Evolutionary conservation across 75 land plant species (phyloP).

Genomic region (Chamaecyparis obtusa): DNA sequence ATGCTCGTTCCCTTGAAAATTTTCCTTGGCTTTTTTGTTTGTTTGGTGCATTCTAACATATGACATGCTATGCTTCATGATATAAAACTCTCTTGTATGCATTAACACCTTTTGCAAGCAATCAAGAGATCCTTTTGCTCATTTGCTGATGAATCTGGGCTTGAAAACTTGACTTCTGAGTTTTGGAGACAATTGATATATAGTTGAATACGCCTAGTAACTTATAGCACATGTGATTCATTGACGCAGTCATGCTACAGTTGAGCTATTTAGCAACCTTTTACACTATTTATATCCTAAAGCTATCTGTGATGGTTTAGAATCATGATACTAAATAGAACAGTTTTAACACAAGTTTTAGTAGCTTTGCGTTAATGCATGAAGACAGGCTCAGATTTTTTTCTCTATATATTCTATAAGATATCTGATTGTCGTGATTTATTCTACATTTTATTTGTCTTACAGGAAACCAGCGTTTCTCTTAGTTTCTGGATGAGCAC

Average conservation of each 20-base stretch:
- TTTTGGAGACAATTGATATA: not conserved
- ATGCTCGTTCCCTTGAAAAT: not conserved
- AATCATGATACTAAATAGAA: not conserved
- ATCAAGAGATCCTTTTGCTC: not conserved
- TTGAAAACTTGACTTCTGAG: not conserved
- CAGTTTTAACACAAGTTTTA: not conserved
- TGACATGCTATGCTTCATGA: not conserved
- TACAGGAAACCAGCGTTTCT: not conserved
- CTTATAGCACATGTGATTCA: not conserved
- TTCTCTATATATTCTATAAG: not conserved
- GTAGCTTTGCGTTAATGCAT: not conserved
- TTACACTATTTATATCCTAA: not conserved
- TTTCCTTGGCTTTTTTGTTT: too few relatives aligned
- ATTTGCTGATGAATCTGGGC: not conserved
- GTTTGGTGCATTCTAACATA: not conserved
- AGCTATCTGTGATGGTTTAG: not conserved
- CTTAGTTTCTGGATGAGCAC: too few relatives aligned
- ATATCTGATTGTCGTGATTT: not conserved
- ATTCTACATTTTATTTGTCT: not conserved
- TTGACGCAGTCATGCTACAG: not conserved
- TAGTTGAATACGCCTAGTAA: not conserved
- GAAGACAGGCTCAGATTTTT: not conserved
- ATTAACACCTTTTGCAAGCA: not conserved
- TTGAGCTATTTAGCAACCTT: not conserved
- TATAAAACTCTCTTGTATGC: not conserved